Base-by-base conservation (phyloP, 345 rosid genomes). In the Camelina laxa region DNA sequence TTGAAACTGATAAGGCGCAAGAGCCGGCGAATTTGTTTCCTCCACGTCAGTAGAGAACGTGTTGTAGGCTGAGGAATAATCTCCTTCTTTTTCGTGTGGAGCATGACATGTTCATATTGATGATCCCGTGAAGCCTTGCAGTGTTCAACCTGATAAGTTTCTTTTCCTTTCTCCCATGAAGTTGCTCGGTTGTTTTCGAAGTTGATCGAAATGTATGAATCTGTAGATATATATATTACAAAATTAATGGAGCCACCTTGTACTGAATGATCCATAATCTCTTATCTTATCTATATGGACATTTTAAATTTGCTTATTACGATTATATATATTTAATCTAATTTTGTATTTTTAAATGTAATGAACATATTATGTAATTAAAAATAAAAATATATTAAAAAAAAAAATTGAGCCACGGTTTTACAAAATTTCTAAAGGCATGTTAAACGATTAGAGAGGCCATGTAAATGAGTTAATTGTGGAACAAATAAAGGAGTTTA, bases 1-100 rank as follows among this genome's bases (percentile, higher is more conserved):
- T 88, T 94, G 84, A 85, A 85, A 65, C 82, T 83, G 60, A 88
- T 74, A 58, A 83, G 82, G 16, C 84, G 89, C 79, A 91, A 80
- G 45, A 91, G 24, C 17, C 89, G 86, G 5, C 96, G 84, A 75
- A 94, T 87, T 70, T 83, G 81, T 81, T 81, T 89, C 54, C 87
- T 86, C 97, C 97, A 94, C 85, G 87, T 84, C 69, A 87, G 81
- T n/a, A 87, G 49, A 8, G 75, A 82, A 4, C 78, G 81, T 0
- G 85, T 81, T 68, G 64, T 88, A 9, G 77, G 75, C 70, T 85
- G 88, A 53, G 7, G 13, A 33, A 21, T 5, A 16, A 33, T 53
- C 9, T 68, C 64, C 42, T 75, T 51, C 63, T 75, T 39, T 50
- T 66, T 74, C 9, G 41, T 53, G 9, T 67, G 35, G 49, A 66